Conservation (phyloP, 2,329 filamentous ascomycete species). For the Westerdykella ornata region DNA sequence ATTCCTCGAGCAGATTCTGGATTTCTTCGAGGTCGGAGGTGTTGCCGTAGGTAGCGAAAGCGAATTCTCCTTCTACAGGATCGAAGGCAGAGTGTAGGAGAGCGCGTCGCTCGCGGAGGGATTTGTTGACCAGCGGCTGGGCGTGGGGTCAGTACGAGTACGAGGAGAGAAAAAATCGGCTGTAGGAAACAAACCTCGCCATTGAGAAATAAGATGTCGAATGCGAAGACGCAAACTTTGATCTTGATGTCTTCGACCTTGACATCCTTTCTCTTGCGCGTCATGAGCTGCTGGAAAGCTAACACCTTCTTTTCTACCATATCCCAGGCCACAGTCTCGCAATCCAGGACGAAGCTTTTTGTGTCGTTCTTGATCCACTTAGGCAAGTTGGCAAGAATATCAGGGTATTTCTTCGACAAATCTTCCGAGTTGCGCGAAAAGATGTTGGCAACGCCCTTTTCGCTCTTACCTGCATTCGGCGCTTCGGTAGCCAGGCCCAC, state of each 20-base stretch:
- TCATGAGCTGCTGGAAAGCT: conserved; percentile 98
- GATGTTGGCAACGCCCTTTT: conserved; percentile 76
- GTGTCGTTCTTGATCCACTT: conserved; percentile 86
- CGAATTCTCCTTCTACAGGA: conserved; percentile 80
- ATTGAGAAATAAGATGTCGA: conserved; percentile 89
- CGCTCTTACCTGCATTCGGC: conserved; percentile 58
- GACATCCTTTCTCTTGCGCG: conserved; percentile 93
- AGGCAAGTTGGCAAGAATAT: conserved; percentile 80
- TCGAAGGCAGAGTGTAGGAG: conserved; percentile 67
- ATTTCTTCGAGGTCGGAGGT: conserved; percentile 90
- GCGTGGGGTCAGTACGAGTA: conserved; percentile 14
- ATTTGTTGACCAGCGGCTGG: conserved; percentile 71
- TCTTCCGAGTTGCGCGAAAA: conserved; percentile 98
- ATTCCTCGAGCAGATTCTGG: conserved; percentile 84
- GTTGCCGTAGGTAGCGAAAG: conserved; percentile 80
- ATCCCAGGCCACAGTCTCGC: conserved; percentile 97
- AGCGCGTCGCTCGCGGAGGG: conserved; percentile 75
- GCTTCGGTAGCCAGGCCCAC: conserved; percentile 56
- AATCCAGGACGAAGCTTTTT: conserved; percentile 95
- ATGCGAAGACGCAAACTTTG: conserved; percentile 95
- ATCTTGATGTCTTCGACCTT: conserved; percentile 92
- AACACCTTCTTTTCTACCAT: conserved; percentile 89
- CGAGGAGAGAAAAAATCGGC: neutral
- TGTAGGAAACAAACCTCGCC: conserved; percentile 55
- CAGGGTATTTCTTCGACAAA: conserved; percentile 93